A percentile compares a stretch with the other conserved stretches of the same genome.
These are phyloP conservation scores for Colletotrichum australisinense DNA, from an alignment of 2,329 filamentous ascomycete genomes.

Conservation along the genomic window DNA sequence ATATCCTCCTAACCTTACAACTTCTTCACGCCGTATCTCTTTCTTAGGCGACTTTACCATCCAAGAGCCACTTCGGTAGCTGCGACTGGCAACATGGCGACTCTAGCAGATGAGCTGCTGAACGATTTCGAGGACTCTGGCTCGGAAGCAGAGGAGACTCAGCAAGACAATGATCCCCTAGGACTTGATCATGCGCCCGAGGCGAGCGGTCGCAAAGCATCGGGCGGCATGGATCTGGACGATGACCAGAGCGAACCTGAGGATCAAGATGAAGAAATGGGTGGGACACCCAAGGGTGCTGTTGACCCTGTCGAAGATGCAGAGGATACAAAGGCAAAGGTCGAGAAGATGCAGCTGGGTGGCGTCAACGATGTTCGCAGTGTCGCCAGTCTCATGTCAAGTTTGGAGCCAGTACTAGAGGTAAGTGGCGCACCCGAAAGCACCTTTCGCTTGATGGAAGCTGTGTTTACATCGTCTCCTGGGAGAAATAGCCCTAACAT, in stretches of 20 bases:
- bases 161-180: conserved; percentile 60
- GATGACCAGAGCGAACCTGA: conserved; percentile 64
- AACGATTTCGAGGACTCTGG: conserved; percentile 91
- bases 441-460: conserved; percentile 38
- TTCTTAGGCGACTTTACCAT: background rate
- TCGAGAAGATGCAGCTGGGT: conserved; percentile 85
- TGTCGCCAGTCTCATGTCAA: conserved; percentile 84
- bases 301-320: conserved; percentile 69
- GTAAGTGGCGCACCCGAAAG: conserved; percentile 63
- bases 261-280: conserved; percentile 70
- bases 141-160: conserved; percentile 76
- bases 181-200: conserved; percentile 55
- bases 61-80: background rate
- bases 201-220: conserved; percentile 50
- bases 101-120: conserved; percentile 90
- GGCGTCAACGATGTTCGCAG: conserved; percentile 81
- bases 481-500: conserved; percentile 76
- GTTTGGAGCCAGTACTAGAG: conserved; percentile 82
- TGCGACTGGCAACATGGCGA: conserved; percentile 73
- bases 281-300: conserved; percentile 56
- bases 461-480: conserved; percentile 72
- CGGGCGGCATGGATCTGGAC: conserved; percentile 68
- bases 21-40: background rate
- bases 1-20: background rate
- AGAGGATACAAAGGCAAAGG: conserved; percentile 79